Evolutionary conservation across 2,329 filamentous ascomycete genomes (phyloP).

Genomic region (Drechmeria coniospora): DNA sequence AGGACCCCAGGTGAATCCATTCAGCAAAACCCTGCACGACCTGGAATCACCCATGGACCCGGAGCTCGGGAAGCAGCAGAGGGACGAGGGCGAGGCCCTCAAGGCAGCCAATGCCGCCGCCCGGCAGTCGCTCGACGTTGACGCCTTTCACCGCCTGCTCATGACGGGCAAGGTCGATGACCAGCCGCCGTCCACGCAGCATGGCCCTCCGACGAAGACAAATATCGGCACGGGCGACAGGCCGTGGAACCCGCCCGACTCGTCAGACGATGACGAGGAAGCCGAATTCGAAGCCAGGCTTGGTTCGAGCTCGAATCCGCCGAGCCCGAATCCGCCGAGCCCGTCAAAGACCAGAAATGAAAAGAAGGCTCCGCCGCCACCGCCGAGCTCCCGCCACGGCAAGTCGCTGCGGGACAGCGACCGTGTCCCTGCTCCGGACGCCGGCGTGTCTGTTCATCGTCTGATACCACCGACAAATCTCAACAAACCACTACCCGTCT

Average conservation of each 20-base stretch:
- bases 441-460: no score
- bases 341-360: slow-evolving; percentile 10
- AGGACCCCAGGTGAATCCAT: slow-evolving; percentile 24
- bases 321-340: no score
- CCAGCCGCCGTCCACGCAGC: slow-evolving; percentile 1
- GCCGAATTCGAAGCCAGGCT: background rate
- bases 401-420: slow-evolving; percentile 43
- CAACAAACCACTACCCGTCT: slow-evolving; percentile 43
- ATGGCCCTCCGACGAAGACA: background rate
- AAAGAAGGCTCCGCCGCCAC: slow-evolving; percentile 57
- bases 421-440: background rate
- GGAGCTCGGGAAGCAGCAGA: slow-evolving; percentile 15
- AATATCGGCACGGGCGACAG: background rate
- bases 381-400: slow-evolving; percentile 60
- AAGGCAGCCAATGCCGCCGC: slow-evolving; percentile 15
- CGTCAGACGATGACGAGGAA: slow-evolving; percentile 2
- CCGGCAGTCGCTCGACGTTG: slow-evolving; percentile 50
- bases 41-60: slow-evolving; percentile 23
- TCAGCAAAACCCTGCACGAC: slow-evolving; percentile 39
- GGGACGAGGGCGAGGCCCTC: slow-evolving; percentile 15
- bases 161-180: slow-evolving; percentile 50
- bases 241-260: background rate
- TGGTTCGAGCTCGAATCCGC: no score
- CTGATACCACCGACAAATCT: slow-evolving; percentile 10
- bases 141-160: slow-evolving; percentile 61